Percentiles rank a stretch among this genome's conserved stretches.
Evolutionary conservation across 179 eudicot genomes (phyloP).

Genomic region (Beta corolliflora): DNA sequence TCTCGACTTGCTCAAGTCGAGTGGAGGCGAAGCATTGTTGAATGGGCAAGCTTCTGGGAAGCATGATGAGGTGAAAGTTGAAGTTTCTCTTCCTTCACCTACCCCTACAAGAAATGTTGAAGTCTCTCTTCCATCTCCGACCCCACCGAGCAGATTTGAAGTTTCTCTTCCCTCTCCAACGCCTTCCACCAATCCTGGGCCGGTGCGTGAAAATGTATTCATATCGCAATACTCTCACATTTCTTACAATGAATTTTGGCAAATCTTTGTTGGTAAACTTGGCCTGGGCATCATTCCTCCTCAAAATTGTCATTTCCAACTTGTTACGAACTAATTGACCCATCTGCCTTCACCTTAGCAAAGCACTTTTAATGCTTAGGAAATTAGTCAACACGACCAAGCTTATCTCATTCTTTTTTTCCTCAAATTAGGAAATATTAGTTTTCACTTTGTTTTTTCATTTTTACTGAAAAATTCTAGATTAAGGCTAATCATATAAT

Average conservation of each 20-base stretch:
- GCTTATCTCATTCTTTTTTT: neutral
- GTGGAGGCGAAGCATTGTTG: slow-evolving; percentile 42
- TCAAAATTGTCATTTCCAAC: neutral
- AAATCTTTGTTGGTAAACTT: slow-evolving; percentile 9
- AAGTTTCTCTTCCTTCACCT: slow-evolving; percentile 88
- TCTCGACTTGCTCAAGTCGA: slow-evolving; percentile 76
- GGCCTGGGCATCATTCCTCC: slow-evolving; percentile 11
- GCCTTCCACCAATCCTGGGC: slow-evolving; percentile 79
- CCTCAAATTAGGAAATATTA: neutral
- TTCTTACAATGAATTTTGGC: slow-evolving; percentile 31
- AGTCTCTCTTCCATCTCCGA: slow-evolving; percentile 94
- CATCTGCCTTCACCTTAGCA: slow-evolving; percentile 8
- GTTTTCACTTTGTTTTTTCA: neutral
- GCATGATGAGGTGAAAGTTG: slow-evolving; percentile 33
- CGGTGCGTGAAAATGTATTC: slow-evolving; percentile 89
- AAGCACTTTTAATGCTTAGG: neutral
- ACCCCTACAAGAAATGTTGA: slow-evolving; percentile 60
- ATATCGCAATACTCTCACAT: slow-evolving; percentile 40
- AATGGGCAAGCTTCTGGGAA: slow-evolving; percentile 18
- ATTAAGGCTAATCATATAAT: too few species aligned
- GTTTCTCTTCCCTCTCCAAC: slow-evolving; percentile 98
- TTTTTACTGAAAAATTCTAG: too few species aligned
- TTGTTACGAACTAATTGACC: neutral
- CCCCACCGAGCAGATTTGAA: slow-evolving; percentile 68
- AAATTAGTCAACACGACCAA: neutral